Conservation (phyloP, 257 asterid species). For the Forsythia suspensa region DNA sequence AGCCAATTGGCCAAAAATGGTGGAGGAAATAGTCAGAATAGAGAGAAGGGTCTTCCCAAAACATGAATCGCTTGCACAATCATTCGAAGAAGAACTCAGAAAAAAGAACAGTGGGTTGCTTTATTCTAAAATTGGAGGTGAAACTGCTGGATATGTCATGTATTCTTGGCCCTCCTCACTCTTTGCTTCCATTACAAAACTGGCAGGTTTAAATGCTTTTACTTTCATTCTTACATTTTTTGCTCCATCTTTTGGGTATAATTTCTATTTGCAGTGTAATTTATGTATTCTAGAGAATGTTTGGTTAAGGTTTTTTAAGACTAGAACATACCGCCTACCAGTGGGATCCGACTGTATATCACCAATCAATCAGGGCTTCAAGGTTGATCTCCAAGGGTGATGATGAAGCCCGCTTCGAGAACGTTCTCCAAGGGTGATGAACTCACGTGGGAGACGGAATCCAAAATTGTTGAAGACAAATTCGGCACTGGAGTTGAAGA, state of each 20-base stretch:
- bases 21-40: constrained; percentile 67
- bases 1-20: constrained; percentile 37
- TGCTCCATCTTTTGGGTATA: background rate
- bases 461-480: too few relatives aligned
- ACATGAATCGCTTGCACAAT: constrained; percentile 81
- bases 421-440: too few relatives aligned
- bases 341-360: too few relatives aligned
- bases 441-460: too few relatives aligned
- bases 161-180: constrained; percentile 83
- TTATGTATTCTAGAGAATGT: too few relatives aligned
- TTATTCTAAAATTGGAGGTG: constrained; percentile 44
- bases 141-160: constrained; percentile 83
- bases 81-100: constrained; percentile 64
- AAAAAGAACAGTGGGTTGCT: constrained; percentile 74
- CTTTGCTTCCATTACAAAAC: constrained; percentile 74
- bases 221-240: background rate
- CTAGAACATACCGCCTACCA: too few relatives aligned
- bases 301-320: too few relatives aligned
- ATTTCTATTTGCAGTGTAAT: background rate
- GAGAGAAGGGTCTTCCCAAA: constrained; percentile 87
- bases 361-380: too few relatives aligned
- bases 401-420: too few relatives aligned
- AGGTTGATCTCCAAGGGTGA: too few relatives aligned
- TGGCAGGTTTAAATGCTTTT: constrained; percentile 54
- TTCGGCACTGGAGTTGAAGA: too few relatives aligned